Conservation (phyloP, 2,329 filamentous ascomycete genomes). For the Hypoxylon sp. region DNA sequence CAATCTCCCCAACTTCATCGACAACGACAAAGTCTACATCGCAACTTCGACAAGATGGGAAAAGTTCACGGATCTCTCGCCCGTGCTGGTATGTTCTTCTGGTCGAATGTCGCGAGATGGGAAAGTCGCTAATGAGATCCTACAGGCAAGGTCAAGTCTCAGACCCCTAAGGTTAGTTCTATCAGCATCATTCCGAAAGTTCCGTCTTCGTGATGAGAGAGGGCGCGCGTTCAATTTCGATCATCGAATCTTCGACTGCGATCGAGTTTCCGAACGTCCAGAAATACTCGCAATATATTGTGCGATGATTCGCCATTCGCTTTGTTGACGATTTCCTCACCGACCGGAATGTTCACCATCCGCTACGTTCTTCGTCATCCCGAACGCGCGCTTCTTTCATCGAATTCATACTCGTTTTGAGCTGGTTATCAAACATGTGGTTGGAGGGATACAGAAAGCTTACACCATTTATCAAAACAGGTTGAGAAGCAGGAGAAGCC, state of each 20-base stretch:
- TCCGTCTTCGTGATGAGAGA: constrained; percentile 15
- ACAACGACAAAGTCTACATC: constrained; percentile 45
- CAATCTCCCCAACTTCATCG: constrained; percentile 27
- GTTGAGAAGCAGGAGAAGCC: constrained; percentile 79
- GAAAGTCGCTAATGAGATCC: constrained; percentile 47
- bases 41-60: constrained; percentile 54
- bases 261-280: constrained; percentile 2
- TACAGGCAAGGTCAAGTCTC: constrained; percentile 94
- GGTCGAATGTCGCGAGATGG: constrained; percentile 20
- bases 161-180: constrained; percentile 86
- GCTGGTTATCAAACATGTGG: constrained; percentile 20
- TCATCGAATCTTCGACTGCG: constrained; percentile 9
- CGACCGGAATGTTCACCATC: constrained; percentile 4
- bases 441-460: constrained; percentile 19
- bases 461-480: constrained; percentile 37
- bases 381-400: constrained; percentile 31
- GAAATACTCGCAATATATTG: constrained; percentile 3
- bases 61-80: constrained; percentile 76
- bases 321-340: background rate
- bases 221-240: constrained; percentile 30
- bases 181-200: constrained; percentile 41
- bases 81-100: constrained; percentile 74
- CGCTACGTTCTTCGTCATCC: constrained; percentile 1
- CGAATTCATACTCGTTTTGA: constrained; percentile 10
- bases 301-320: constrained; percentile 31